These are phyloP conservation scores for Cichorium intybus DNA, from an alignment of 140 eudicot species.

Conservation along the genomic window DNA sequence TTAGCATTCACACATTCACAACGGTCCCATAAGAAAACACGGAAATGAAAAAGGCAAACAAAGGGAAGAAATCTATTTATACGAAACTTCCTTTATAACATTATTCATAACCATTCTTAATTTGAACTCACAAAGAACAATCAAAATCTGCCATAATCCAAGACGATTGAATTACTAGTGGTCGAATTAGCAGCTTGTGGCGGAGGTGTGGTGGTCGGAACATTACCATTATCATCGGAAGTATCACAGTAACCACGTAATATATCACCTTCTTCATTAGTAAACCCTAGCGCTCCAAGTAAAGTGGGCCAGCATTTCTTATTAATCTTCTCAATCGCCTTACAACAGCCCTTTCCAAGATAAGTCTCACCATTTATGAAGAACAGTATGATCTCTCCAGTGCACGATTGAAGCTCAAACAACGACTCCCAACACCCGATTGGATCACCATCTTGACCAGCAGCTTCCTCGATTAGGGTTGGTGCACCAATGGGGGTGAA, in stretches of 20 bases:
- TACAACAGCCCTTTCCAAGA: conserved; percentile 56
- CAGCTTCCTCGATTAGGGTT: conserved; percentile 20
- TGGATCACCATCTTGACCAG: conserved; percentile 28
- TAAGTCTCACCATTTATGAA: conserved; percentile 62
- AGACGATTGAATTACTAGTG: too few relatives aligned
- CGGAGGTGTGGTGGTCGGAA: conserved; percentile 17
- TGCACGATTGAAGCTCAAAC: conserved; percentile 58
- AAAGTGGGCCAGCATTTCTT: conserved; percentile 59
- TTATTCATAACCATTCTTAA: conserved; percentile 3
- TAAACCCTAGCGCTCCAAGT: conserved; percentile 55
- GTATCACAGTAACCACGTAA: conserved; percentile 67
- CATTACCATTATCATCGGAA: background rate
- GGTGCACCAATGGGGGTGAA: conserved; percentile 16
- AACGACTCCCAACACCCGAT: conserved; percentile 56
- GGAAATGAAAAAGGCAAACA: too few relatives aligned
- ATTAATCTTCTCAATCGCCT: conserved; percentile 41
- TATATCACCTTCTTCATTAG: conserved; percentile 51
- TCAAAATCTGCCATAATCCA: background rate
- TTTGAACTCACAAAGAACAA: conserved; percentile 1
- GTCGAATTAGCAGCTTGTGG: conserved; percentile 11
- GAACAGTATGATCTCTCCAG: conserved; percentile 56
- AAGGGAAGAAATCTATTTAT: background rate
- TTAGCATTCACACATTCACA: too few relatives aligned
- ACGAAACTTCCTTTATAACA: conserved; percentile 17
- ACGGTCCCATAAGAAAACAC: too few relatives aligned